Evolutionary conservation across 306 rosid species (phyloP).

Genomic region (Lathyrus tuberosus): DNA sequence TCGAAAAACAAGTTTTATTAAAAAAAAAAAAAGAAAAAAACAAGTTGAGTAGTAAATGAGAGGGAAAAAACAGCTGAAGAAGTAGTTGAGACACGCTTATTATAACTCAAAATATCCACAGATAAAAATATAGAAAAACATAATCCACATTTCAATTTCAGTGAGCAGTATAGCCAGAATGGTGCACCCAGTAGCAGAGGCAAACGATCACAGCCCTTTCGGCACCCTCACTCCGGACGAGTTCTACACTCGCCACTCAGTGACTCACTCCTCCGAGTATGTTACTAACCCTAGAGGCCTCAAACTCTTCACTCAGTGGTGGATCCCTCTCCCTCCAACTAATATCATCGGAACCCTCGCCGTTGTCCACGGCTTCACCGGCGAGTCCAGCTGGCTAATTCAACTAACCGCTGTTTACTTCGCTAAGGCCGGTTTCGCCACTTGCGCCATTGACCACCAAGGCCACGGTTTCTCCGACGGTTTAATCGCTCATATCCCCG

Average conservation of each 20-base stretch:
- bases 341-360: slow-evolving; percentile 58
- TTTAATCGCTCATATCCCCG: slow-evolving; percentile 80
- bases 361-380: slow-evolving; percentile 90
- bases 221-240: slow-evolving; percentile 68
- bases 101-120: too few species aligned
- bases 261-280: slow-evolving; percentile 72
- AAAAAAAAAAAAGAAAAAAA: too few species aligned
- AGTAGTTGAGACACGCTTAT: too few species aligned
- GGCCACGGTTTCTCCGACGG: slow-evolving; percentile 99
- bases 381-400: slow-evolving; percentile 94
- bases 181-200: slow-evolving; percentile 76
- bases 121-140: too few species aligned
- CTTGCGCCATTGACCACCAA: slow-evolving; percentile 93
- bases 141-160: too few species aligned
- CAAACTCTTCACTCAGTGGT: slow-evolving; percentile 89
- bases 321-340: slow-evolving; percentile 79
- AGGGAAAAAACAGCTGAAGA: too few species aligned
- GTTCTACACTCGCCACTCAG: slow-evolving; percentile 80
- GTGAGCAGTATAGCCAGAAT: too few species aligned
- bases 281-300: slow-evolving; percentile 71
- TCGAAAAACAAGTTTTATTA: too few species aligned
- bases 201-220: slow-evolving; percentile 76
- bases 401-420: slow-evolving; percentile 86
- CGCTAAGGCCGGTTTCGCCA: slow-evolving; percentile 78
- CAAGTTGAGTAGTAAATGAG: too few species aligned